Evolutionary conservation across 768 basidiomycete genomes (phyloP).

Genomic region (Calocybe indica): DNA sequence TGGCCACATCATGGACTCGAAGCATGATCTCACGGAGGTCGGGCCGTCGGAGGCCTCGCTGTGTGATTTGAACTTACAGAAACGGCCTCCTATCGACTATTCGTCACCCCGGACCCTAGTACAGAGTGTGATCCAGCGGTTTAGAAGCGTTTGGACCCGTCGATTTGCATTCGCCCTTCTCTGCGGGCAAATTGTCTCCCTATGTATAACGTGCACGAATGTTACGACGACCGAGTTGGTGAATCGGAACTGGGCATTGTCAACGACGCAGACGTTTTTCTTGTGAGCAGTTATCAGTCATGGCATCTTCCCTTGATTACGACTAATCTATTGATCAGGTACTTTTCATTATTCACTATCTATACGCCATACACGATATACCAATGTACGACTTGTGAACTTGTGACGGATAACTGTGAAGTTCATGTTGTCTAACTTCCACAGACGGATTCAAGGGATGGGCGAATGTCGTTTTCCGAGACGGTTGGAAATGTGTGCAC

Average conservation of each 20-base stretch:
- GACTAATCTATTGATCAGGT: slow-evolving; percentile 35
- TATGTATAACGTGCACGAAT: slow-evolving; percentile 88
- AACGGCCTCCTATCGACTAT: slow-evolving; percentile 62
- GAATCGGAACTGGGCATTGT: slow-evolving; percentile 59
- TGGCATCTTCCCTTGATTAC: background rate
- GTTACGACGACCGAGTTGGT: slow-evolving; percentile 80
- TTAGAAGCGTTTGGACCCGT: slow-evolving; percentile 73
- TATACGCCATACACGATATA: slow-evolving; percentile 92
- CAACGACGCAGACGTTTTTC: slow-evolving; percentile 82
- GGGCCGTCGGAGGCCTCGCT: slow-evolving; percentile 6
- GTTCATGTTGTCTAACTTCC: slow-evolving; percentile 1
- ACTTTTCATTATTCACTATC: slow-evolving; percentile 65
- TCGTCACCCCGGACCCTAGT: slow-evolving; percentile 51
- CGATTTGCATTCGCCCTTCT: slow-evolving; percentile 65
- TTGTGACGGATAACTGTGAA: slow-evolving; percentile 1
- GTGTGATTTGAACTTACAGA: slow-evolving; percentile 4
- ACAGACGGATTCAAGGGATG: slow-evolving; percentile 82
- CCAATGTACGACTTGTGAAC: slow-evolving; percentile 48
- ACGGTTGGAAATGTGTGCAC: slow-evolving; percentile 83
- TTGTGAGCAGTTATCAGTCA: slow-evolving; percentile 41
- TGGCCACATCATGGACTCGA: background rate
- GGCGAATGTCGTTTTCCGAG: slow-evolving; percentile 62
- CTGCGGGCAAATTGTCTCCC: slow-evolving; percentile 76
- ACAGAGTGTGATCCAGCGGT: slow-evolving; percentile 49
- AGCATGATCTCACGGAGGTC: slow-evolving; percentile 7